A percentile compares a stretch with the other conserved stretches of the same genome.
Evolutionary conservation across 2,329 filamentous ascomycete species (phyloP).

Genomic region (Colletotrichum viniferum): DNA sequence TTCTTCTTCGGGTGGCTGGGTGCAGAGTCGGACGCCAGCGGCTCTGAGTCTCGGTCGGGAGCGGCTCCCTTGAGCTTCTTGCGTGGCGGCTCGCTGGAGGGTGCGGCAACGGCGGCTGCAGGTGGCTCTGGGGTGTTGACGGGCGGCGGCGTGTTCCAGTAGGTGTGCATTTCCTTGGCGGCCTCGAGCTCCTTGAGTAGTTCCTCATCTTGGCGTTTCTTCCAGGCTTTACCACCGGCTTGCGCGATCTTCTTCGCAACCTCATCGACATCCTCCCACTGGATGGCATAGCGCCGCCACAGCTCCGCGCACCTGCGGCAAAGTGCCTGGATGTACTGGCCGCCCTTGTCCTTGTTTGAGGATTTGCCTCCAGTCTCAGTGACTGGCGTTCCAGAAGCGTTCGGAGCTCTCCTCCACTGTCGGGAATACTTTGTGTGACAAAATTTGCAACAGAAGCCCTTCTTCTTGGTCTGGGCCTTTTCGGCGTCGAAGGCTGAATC

Average conservation of each 20-base stretch:
- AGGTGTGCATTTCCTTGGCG: constrained; percentile 65
- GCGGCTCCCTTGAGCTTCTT: constrained; percentile 66
- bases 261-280: constrained; percentile 94
- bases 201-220: constrained; percentile 90
- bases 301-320: constrained; percentile 90
- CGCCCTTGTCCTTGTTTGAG: constrained; percentile 77
- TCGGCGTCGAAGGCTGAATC: constrained; percentile 94
- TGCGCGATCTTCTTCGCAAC: constrained; percentile 85
- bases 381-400: constrained; percentile 72
- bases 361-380: constrained; percentile 67
- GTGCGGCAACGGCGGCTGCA: constrained; percentile 33
- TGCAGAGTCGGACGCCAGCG: constrained; percentile 49
- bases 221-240: constrained; percentile 81
- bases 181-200: constrained; percentile 74
- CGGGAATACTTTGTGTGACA: constrained; percentile 80
- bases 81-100: constrained; percentile 58
- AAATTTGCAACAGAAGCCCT: constrained; percentile 92
- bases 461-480: constrained; percentile 81
- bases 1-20: constrained; percentile 57
- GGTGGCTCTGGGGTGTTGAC: constrained; percentile 29
- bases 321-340: constrained; percentile 78
- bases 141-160: constrained; percentile 40
- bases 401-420: constrained; percentile 91
- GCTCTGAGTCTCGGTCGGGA: constrained; percentile 56
- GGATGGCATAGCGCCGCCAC: constrained; percentile 94